phyloP scores from a whole-genome alignment of 2,329 filamentous ascomycete genomes.

The Penicillium paneum region DNA sequence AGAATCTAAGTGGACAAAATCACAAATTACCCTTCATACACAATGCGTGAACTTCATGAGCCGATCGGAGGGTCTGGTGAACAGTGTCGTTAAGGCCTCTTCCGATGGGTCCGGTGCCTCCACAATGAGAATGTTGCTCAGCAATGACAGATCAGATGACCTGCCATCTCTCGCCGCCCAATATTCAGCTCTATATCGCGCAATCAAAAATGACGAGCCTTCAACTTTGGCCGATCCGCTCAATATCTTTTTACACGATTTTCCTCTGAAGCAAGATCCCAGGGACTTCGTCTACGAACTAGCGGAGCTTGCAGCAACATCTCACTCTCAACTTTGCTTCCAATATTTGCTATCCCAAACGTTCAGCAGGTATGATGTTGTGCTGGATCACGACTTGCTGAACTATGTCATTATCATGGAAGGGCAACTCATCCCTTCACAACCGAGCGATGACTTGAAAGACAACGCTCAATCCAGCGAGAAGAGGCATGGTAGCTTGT shows the following conservation, averaged over 20 bases:
- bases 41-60: background rate
- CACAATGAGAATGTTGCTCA: background rate
- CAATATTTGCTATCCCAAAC: conserved; percentile 1
- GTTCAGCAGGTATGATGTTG: background rate
- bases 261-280: background rate
- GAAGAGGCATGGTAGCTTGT: background rate
- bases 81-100: background rate
- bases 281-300: background rate
- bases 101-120: background rate
- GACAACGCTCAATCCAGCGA: background rate
- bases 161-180: background rate
- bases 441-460: background rate
- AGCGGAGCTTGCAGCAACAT: background rate
- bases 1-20: background rate
- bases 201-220: background rate
- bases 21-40: background rate
- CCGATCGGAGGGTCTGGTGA: background rate
- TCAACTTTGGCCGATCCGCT: background rate
- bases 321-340: background rate
- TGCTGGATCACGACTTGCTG: background rate
- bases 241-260: background rate
- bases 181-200: background rate
- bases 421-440: background rate
- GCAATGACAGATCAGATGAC: background rate
- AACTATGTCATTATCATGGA: conserved; percentile 1